Evolutionary conservation across 352 stramenopile species (phyloP).

Genomic region (Phytophthora hybrid): DNA sequence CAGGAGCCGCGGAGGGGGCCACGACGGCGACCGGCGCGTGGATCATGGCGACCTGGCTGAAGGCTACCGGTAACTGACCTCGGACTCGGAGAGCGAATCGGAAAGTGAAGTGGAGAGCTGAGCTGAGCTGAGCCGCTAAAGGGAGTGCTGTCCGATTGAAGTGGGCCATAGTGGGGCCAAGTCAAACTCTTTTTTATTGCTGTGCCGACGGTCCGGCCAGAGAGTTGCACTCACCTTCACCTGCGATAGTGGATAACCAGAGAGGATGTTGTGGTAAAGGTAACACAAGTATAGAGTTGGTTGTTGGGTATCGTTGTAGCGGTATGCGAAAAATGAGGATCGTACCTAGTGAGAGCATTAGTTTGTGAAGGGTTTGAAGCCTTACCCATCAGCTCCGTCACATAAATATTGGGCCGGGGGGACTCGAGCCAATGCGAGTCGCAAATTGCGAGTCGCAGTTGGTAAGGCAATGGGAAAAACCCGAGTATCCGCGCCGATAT

Average conservation of each 20-base stretch:
- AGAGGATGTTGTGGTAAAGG: too few relatives aligned
- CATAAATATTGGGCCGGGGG: slow-evolving; percentile 32
- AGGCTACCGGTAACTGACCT: background rate
- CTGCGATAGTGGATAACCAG: background rate
- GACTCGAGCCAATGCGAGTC: background rate
- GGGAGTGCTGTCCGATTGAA: background rate
- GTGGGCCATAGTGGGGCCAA: slow-evolving; percentile 1
- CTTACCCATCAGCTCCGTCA: slow-evolving; percentile 39
- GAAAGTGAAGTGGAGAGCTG: slow-evolving; percentile 12
- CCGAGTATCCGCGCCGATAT: slow-evolving; percentile 9
- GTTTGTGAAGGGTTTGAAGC: background rate
- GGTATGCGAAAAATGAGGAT: too few relatives aligned
- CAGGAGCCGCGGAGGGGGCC: background rate
- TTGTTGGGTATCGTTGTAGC: too few relatives aligned
- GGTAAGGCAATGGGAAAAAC: background rate
- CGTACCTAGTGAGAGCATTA: too few relatives aligned
- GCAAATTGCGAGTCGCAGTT: background rate
- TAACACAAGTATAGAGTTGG: too few relatives aligned
- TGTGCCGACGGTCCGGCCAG: background rate
- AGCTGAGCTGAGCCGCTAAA: background rate
- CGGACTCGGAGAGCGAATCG: slow-evolving; percentile 22
- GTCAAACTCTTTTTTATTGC: slow-evolving; percentile 4
- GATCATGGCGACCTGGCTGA: slow-evolving; percentile 24
- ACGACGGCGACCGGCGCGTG: slow-evolving; percentile 30
- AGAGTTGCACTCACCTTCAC: background rate